Base-by-base conservation (phyloP, 495 filamentous ascomycete genomes). In the Pyronema omphalodes region DNA sequence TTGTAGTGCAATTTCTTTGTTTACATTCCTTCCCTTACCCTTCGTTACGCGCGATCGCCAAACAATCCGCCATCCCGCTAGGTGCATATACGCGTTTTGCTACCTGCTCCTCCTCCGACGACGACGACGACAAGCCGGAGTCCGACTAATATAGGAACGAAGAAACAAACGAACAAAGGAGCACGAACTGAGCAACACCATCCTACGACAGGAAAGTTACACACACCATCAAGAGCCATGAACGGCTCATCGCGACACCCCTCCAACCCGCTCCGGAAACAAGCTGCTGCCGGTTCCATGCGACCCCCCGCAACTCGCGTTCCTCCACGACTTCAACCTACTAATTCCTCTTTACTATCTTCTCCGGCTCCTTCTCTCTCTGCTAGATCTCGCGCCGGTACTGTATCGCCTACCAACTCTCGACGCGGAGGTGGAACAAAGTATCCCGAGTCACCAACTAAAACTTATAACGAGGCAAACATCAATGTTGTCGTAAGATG, bases 401-500 rank as follows among this genome's bases (percentile, higher is more conserved):
- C 61, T 18, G 46, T 57, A 33, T 63, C 60, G 12, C 60, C 60
- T 3, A 58, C 55, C n/a, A 63, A 55, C 39, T 29, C 59, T 0
- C 45, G 58, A 18, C 45, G 23, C 53, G n/a, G 52, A 60, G 18
- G 50, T 49, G 37, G 40, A 45, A 45, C 7, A 59, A 52, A 11
- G 60, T 59, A 47, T 44, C 43, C 2, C 56, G 44, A 7, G 47
- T 56, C 9, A 50, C 57, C 17, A 78, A 44, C 77, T 82, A 49
- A 74, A 19, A 23, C 47, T 12, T 76, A 76, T 37, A 79, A 86
- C 55, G 87, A 93, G 66, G 95, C 91, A 2, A 96, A 93, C 67
- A 98, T 98, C 66, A 87, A 93, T 67, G 91, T 96, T 37, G 88
- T 95, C 3, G 91, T 98, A 33, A 76, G 91, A 55, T 98, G 91